These are phyloP conservation scores for Metschnikowia vanudenii DNA, from an alignment of 805 yeast genomes.

Conservation along the genomic window DNA sequence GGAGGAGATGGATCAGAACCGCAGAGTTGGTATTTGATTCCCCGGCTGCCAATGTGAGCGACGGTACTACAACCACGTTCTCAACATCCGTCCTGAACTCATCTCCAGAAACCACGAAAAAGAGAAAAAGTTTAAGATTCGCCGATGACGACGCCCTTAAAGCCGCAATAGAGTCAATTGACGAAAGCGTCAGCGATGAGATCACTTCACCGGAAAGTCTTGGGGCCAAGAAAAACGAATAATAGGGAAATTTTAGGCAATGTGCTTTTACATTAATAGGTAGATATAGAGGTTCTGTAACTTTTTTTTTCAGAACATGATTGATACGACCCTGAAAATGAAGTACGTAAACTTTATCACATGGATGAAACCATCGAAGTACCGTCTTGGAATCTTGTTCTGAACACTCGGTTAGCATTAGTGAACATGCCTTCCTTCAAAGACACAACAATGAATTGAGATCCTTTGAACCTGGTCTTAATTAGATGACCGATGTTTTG, in stretches of 20 bases:
- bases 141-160: constrained; percentile 27
- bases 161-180: constrained; percentile 2
- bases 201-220: background rate
- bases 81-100: constrained; percentile 6
- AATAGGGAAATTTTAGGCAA: background rate
- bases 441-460: constrained; percentile 95
- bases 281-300: constrained; percentile 2
- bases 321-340: background rate
- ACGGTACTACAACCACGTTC: constrained; percentile 4
- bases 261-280: background rate
- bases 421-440: constrained; percentile 98
- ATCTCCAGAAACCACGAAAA: constrained; percentile 17
- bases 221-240: constrained; percentile 11
- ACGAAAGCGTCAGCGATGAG: constrained; percentile 4
- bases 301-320: constrained; percentile 1
- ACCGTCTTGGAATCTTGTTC: constrained; percentile 95
- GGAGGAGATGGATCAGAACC: constrained; percentile 94
- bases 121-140: constrained; percentile 45
- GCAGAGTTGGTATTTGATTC: constrained; percentile 67
- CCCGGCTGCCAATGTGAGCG: constrained; percentile 9
- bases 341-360: constrained; percentile 26
- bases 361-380: constrained; percentile 84
- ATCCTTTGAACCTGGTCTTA: constrained; percentile 90
- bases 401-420: constrained; percentile 90
- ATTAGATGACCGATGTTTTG: constrained; percentile 96